Conservation (phyloP, 2,329 filamentous ascomycete genomes). For the Botrytis tulipae region DNA sequence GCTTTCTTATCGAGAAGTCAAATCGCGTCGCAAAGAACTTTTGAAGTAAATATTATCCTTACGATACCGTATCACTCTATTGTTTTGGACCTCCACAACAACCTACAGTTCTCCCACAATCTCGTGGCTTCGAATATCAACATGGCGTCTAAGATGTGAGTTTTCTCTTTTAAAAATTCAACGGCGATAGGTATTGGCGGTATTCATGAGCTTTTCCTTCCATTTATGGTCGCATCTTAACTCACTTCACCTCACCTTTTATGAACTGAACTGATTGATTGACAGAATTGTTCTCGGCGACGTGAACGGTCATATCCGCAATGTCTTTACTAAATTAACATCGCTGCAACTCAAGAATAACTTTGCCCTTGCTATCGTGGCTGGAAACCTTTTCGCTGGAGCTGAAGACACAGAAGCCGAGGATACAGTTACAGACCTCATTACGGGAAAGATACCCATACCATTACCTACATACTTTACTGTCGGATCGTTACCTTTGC, state of each 20-base stretch:
- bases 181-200: not conserved
- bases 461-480: constrained; percentile 90
- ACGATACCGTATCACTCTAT: not conserved
- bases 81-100: not conserved
- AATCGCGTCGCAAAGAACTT: constrained; percentile 18
- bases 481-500: constrained; percentile 71
- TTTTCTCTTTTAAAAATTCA: not conserved
- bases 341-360: constrained; percentile 81
- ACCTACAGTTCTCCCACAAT: not conserved
- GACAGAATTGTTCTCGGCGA: constrained; percentile 65
- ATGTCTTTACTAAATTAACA: constrained; percentile 76
- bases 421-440: constrained; percentile 58
- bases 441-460: constrained; percentile 70
- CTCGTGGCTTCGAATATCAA: not conserved
- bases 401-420: constrained; percentile 61
- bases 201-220: not conserved
- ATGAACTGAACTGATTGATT: constrained; percentile 22
- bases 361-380: constrained; percentile 81
- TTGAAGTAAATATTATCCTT: constrained; percentile 3
- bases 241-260: not conserved
- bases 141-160: constrained; percentile 25
- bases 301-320: constrained; percentile 73
- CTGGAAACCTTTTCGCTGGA: constrained; percentile 79
- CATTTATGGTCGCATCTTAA: not conserved
- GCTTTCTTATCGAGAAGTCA: constrained; percentile 18